These are phyloP conservation scores for Beauveria sp. DNA, from an alignment of 2,329 filamentous ascomycete genomes.

Conservation along the genomic window DNA sequence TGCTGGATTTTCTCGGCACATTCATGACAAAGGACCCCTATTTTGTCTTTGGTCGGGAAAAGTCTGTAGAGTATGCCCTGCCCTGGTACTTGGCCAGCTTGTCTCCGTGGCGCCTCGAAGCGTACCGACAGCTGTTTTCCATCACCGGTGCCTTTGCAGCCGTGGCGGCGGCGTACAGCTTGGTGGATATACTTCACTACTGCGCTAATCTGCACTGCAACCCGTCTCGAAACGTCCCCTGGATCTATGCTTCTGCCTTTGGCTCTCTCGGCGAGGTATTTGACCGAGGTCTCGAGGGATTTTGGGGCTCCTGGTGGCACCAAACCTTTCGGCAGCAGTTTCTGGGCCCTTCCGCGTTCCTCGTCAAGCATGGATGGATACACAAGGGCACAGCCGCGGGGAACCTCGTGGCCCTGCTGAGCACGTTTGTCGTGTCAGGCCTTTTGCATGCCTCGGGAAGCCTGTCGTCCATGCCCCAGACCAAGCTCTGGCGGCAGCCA, in stretches of 20 bases:
- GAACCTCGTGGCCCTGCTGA: conserved; percentile 22
- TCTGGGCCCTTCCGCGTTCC: conserved; percentile 46
- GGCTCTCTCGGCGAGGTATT: conserved; percentile 49
- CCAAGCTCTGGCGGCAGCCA: conserved; percentile 44
- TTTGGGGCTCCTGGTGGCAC: conserved; percentile 88
- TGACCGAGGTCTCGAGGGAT: conserved; percentile 66
- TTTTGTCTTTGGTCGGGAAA: conserved; percentile 50
- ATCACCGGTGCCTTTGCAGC: conserved; percentile 50
- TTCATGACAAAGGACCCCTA: conserved; percentile 71
- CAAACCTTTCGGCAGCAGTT: conserved; percentile 77
- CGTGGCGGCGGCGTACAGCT: conserved; percentile 52
- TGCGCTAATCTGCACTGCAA: conserved; percentile 42
- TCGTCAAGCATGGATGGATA: conserved; percentile 35
- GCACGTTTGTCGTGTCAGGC: conserved; percentile 58
- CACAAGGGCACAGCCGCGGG: conserved; percentile 21
- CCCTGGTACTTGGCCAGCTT: conserved; percentile 36
- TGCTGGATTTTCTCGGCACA: conserved; percentile 63
- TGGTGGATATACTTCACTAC: conserved; percentile 51
- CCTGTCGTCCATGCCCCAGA: conserved; percentile 51
- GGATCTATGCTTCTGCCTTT: conserved; percentile 47
- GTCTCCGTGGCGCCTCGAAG: conserved; percentile 37
- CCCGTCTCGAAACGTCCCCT: conserved; percentile 41
- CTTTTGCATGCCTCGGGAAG: conserved; percentile 66
- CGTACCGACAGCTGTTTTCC: conserved; percentile 50
- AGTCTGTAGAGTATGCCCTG: conserved; percentile 24